These are phyloP conservation scores for Penicillium pancosmium DNA, from an alignment of 495 filamentous ascomycete genomes.

Conservation along the genomic window DNA sequence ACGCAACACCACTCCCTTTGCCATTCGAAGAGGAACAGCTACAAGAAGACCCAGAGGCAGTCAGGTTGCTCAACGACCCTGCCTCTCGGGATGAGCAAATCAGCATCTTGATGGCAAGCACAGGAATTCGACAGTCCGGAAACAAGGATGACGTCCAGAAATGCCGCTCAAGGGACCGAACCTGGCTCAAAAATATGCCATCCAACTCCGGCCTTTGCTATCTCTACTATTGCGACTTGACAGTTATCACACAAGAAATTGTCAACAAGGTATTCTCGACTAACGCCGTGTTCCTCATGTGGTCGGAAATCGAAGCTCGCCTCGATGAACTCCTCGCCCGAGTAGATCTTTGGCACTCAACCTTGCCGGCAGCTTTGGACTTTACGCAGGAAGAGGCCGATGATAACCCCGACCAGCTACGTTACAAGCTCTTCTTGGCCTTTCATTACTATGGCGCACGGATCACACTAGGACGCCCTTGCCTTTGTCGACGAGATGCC, in stretches of 20 bases:
- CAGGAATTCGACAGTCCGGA: conserved; percentile 29
- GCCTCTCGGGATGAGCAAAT: conserved; percentile 36
- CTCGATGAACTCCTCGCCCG: conserved; percentile 53
- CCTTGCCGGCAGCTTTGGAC: conserved; percentile 52
- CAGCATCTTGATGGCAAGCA: conserved; percentile 37
- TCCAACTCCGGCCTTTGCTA: conserved; percentile 48
- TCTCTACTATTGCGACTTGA: conserved; percentile 50
- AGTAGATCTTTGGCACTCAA: conserved; percentile 56
- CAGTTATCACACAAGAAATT: conserved; percentile 56
- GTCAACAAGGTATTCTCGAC: conserved; percentile 61
- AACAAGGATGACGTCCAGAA: conserved; percentile 23
- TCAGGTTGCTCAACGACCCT: conserved; percentile 32
- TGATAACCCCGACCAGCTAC: conserved; percentile 28
- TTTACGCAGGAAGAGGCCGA: conserved; percentile 42
- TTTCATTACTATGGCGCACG: conserved; percentile 60
- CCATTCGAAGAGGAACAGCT: conserved; percentile 59
- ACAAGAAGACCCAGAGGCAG: conserved; percentile 31
- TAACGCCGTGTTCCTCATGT: conserved; percentile 50
- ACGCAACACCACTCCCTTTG: conserved; percentile 58
- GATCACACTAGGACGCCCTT: conserved; percentile 63
- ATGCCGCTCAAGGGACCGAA: conserved; percentile 24
- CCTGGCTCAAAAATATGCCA: conserved; percentile 38
- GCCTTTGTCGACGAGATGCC: conserved; percentile 58
- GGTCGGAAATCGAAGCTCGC: conserved; percentile 61
- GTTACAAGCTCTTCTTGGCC: conserved; percentile 48